Evolutionary conservation across 2,329 filamentous ascomycete species (phyloP).

Genomic region (Ilyonectria destructans): DNA sequence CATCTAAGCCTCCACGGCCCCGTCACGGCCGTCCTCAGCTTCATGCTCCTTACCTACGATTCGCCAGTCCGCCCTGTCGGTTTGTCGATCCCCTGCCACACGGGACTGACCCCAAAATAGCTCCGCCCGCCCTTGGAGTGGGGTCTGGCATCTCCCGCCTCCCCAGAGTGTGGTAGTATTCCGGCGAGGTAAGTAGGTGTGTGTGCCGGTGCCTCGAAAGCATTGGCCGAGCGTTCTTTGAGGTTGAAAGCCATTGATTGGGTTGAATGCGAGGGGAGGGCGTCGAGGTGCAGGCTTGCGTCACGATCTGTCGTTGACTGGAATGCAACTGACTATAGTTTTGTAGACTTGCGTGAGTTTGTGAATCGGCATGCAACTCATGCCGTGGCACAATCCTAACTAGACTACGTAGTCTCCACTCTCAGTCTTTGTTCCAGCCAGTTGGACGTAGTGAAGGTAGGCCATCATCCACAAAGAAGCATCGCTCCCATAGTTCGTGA

Average conservation of each 20-base stretch:
- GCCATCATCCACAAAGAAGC: background rate
- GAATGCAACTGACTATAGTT: constrained; percentile 9
- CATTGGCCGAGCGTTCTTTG: constrained; percentile 1
- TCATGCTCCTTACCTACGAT: constrained; percentile 18
- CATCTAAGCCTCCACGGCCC: background rate
- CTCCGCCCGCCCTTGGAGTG: constrained; percentile 7
- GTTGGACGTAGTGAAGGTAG: background rate
- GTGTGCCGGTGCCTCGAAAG: constrained; percentile 1
- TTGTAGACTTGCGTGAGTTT: background rate
- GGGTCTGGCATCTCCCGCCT: background rate
- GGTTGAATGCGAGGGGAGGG: background rate
- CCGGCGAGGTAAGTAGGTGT: background rate
- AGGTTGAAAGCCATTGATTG: background rate
- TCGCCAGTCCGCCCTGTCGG: constrained; percentile 5
- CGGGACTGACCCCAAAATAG: background rate
- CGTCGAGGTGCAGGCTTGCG: background rate
- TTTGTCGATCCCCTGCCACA: constrained; percentile 9
- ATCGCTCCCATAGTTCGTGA: no score
- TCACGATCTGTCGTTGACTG: background rate
- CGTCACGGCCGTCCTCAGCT: background rate
- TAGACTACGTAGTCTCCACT: background rate
- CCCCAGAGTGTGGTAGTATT: background rate
- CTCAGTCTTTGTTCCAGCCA: background rate
- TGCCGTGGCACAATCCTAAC: background rate
- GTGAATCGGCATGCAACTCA: background rate